These are phyloP conservation scores for Papiliotrema fonsecae DNA, from an alignment of 1,284 basidiomycete species.

Conservation along the genomic window DNA sequence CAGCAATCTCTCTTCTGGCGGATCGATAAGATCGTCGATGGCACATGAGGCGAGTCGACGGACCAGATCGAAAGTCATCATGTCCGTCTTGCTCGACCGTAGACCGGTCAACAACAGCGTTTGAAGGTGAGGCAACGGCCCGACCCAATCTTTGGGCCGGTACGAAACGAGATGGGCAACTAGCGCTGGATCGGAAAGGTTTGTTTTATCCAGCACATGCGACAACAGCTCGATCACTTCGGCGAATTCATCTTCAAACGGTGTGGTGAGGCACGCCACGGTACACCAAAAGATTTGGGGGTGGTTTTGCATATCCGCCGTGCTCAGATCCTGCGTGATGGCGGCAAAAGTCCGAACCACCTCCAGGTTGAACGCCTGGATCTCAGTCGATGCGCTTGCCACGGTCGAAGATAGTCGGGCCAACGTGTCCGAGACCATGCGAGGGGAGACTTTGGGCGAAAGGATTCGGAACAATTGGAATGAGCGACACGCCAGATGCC, in stretches of 20 bases:
- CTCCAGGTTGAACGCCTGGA: slow-evolving; percentile 78
- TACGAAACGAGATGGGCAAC: slow-evolving; percentile 62
- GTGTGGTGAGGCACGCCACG: slow-evolving; percentile 74
- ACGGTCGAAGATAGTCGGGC: slow-evolving; percentile 81
- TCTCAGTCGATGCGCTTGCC: slow-evolving; percentile 62
- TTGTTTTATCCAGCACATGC: slow-evolving; percentile 64
- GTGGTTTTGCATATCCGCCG: slow-evolving; percentile 58
- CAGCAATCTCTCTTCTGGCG: slow-evolving; percentile 65
- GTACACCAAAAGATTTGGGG: slow-evolving; percentile 87
- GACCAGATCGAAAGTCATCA: slow-evolving; percentile 65
- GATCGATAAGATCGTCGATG: slow-evolving; percentile 67
- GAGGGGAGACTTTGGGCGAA: slow-evolving; percentile 65
- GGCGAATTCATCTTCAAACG: slow-evolving; percentile 74
- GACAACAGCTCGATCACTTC: slow-evolving; percentile 67
- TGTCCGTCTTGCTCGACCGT: slow-evolving; percentile 68
- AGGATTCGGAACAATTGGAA: slow-evolving; percentile 85
- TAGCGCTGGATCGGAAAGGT: slow-evolving; percentile 64
- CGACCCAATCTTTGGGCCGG: slow-evolving; percentile 68
- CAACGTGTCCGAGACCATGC: slow-evolving; percentile 73
- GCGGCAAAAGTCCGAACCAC: slow-evolving; percentile 72
- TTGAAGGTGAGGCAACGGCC: slow-evolving; percentile 63
- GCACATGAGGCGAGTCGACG: slow-evolving; percentile 61
- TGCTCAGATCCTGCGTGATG: slow-evolving; percentile 58
- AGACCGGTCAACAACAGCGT: slow-evolving; percentile 72
- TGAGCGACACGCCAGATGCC: slow-evolving; percentile 80